Conservation (phyloP, 371 early-diverging fungal species). For the Apophysomyces ossiformis region DNA sequence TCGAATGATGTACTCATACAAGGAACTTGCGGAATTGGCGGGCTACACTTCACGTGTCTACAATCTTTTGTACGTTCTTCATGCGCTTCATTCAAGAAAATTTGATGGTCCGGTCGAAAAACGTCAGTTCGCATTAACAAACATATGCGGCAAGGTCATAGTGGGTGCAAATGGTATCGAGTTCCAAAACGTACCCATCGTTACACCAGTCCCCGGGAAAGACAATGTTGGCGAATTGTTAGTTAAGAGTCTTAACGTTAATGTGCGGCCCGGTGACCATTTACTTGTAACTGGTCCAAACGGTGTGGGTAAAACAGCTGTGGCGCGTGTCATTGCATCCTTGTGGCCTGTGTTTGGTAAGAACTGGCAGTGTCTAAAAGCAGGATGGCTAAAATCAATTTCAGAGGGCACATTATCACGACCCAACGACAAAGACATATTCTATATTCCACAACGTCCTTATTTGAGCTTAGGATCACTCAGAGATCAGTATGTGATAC, state of each 20-base stretch:
- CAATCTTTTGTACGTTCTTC: constrained; percentile 71
- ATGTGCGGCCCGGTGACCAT: constrained; percentile 71
- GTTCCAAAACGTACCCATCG: constrained; percentile 71
- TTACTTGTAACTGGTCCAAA: constrained; percentile 80
- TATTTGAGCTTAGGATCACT: constrained; percentile 86
- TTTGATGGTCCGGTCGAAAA: constrained; percentile 41
- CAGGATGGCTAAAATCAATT: too few relatives aligned
- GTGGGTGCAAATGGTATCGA: constrained; percentile 49
- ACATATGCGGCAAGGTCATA: constrained; percentile 55
- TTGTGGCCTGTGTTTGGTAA: constrained; percentile 87
- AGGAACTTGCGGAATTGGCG: constrained; percentile 84
- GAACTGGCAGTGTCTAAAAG: not conserved
- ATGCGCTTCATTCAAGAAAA: constrained; percentile 57
- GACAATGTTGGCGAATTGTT: constrained; percentile 68
- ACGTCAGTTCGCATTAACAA: constrained; percentile 47
- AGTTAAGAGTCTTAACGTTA: constrained; percentile 61
- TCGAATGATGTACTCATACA: constrained; percentile 90
- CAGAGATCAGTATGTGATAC: constrained; percentile 73
- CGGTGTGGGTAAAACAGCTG: constrained; percentile 82
- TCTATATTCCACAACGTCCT: constrained; percentile 91
- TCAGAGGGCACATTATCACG: constrained; percentile 68
- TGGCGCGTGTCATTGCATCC: constrained; percentile 81
- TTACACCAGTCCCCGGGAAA: constrained; percentile 68
- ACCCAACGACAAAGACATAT: constrained; percentile 70
- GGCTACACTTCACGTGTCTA: constrained; percentile 88